These are phyloP conservation scores for Dipteronia sinensis DNA, from an alignment of 345 rosid species.

Conservation along the genomic window DNA sequence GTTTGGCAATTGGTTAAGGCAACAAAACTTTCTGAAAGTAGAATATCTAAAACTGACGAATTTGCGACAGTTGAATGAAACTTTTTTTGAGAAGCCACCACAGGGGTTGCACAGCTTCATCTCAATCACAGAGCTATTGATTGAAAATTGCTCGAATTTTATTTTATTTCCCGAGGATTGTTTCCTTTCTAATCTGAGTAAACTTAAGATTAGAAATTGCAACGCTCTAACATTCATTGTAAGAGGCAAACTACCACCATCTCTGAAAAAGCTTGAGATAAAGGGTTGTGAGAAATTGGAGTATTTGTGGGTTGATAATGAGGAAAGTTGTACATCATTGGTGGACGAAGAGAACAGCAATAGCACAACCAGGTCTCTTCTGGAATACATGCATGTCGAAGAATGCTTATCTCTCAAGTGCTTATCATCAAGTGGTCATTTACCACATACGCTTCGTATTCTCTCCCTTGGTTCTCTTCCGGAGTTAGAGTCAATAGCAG, in stretches of 20 bases:
- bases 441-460: not conserved
- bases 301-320: constrained; percentile 11
- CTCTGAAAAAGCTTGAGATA: not conserved
- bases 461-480: too few relatives aligned
- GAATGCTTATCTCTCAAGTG: not conserved
- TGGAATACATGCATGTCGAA: not conserved
- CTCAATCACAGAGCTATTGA: not conserved
- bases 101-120: not conserved
- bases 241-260: not conserved
- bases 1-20: too few relatives aligned
- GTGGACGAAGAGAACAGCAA: not conserved
- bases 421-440: not conserved
- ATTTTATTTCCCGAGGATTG: not conserved
- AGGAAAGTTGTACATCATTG: not conserved
- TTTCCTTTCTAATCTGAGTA: not conserved
- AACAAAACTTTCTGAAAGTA: too few relatives aligned
- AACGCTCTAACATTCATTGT: not conserved
- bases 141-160: not conserved
- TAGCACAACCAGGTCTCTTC: not conserved
- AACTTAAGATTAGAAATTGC: not conserved
- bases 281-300: constrained; percentile 12
- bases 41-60: too few relatives aligned
- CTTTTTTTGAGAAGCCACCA: too few relatives aligned
- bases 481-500: too few relatives aligned
- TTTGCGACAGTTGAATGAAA: too few relatives aligned